Evolutionary conservation across 2,329 filamentous ascomycete genomes (phyloP).

Genomic region (Neoscytalidium dimidiatum): DNA sequence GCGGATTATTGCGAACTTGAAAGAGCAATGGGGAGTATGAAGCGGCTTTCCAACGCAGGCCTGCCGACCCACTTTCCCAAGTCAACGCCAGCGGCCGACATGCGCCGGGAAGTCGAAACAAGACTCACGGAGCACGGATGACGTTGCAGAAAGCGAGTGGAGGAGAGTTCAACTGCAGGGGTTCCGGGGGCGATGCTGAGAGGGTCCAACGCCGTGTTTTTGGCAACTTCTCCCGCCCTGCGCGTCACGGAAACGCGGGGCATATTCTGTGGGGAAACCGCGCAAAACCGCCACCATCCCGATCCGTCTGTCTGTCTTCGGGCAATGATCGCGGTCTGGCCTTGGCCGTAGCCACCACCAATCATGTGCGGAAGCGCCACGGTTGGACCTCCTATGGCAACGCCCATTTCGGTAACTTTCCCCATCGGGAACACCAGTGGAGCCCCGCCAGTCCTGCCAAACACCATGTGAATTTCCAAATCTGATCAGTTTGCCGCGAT

Average conservation of each 20-base stretch:
- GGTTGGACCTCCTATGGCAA: not conserved
- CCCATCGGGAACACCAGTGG: not conserved
- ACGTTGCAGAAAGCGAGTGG: not conserved
- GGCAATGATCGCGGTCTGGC: not conserved
- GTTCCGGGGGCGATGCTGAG: not conserved
- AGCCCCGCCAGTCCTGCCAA: not conserved
- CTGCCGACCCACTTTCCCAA: not conserved
- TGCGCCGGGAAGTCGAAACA: not conserved
- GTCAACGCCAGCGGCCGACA: not conserved
- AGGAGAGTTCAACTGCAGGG: not conserved
- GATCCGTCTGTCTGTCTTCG: not conserved
- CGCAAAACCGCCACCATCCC: not conserved
- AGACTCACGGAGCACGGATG: not conserved
- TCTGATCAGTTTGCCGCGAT: not conserved
- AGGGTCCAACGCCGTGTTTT: not conserved
- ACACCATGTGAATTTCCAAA: not conserved
- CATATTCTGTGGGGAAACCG: not conserved
- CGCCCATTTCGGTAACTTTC: not conserved
- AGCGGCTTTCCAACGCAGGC: not conserved
- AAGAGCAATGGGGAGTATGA: slow-evolving; percentile 8
- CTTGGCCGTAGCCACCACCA: not conserved
- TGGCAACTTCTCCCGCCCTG: slow-evolving; percentile 7
- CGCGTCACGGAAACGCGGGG: slow-evolving; percentile 9
- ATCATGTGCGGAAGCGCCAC: not conserved
- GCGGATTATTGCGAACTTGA: slow-evolving; percentile 14